Evolutionary conservation across 129 eudicot species (phyloP).

Genomic region (Flaveria linearis): DNA sequence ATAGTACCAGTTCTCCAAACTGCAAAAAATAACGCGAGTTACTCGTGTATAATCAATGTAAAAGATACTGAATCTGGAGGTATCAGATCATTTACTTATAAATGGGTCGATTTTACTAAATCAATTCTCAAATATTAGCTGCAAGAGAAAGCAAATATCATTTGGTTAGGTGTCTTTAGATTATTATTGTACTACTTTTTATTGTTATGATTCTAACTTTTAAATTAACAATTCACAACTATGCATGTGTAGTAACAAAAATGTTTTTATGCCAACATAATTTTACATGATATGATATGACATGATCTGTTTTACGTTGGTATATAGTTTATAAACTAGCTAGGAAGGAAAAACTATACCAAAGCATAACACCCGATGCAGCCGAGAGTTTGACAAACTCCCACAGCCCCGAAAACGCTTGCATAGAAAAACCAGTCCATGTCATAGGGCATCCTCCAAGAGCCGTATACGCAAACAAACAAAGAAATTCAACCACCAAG

Average conservation of each 20-base stretch:
- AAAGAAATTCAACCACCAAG: slow-evolving; percentile 69
- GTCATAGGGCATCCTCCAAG: slow-evolving; percentile 81
- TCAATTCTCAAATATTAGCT: no score
- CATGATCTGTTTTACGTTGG: neutral
- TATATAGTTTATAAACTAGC: neutral
- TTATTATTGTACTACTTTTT: neutral
- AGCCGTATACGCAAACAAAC: slow-evolving; percentile 41
- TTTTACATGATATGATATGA: neutral
- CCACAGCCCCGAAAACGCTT: slow-evolving; percentile 82
- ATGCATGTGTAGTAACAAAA: neutral
- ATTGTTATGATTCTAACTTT: neutral
- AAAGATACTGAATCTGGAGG: neutral
- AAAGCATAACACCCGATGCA: slow-evolving; percentile 91
- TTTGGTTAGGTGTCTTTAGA: no score
- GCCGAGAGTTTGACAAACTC: slow-evolving; percentile 77
- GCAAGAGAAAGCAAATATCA: neutral
- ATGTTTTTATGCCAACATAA: neutral
- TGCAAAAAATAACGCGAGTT: slow-evolving; percentile 23
- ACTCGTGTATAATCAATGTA: neutral
- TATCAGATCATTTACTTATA: neutral
- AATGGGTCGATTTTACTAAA: neutral
- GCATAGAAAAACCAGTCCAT: slow-evolving; percentile 75
- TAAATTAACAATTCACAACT: neutral
- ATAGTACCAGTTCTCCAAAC: slow-evolving; percentile 96
- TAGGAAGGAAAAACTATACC: slow-evolving; percentile 42